phyloP scores from a whole-genome alignment of 2,329 filamentous ascomycete genomes.

The Pyricularia pennisetigena region DNA sequence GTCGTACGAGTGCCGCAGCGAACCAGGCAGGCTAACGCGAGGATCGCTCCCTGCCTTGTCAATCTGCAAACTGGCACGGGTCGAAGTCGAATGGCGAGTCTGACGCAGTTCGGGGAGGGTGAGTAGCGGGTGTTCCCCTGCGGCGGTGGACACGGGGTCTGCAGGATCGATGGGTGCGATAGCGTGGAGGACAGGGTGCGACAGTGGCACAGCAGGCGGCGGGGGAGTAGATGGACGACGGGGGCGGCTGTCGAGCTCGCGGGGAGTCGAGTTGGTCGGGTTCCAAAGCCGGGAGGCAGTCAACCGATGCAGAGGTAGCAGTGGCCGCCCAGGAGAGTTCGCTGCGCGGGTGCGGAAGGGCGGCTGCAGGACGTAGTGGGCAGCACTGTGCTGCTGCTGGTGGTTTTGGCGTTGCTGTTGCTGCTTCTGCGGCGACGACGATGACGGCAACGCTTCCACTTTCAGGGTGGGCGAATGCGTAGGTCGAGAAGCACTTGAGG shows the following conservation, averaged over 20 bases:
- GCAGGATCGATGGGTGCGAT: slow-evolving; percentile 19
- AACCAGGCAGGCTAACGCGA: slow-evolving; percentile 42
- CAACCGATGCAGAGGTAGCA: slow-evolving; percentile 27
- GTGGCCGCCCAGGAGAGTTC: slow-evolving; percentile 12
- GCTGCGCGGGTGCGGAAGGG: slow-evolving; percentile 35
- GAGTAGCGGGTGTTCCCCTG: slow-evolving; percentile 41
- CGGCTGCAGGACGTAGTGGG: slow-evolving; percentile 19
- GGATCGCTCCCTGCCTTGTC: slow-evolving; percentile 36
- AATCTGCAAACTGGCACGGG: slow-evolving; percentile 39
- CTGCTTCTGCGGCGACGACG: slow-evolving; percentile 8
- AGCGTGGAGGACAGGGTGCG: slow-evolving; percentile 30
- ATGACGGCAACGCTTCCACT: slow-evolving; percentile 6
- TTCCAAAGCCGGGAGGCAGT: slow-evolving; percentile 48
- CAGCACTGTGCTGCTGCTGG: slow-evolving; percentile 3
- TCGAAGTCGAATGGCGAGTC: slow-evolving; percentile 29
- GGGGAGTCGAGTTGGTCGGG: slow-evolving; percentile 36
- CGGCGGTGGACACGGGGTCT: slow-evolving; percentile 26
- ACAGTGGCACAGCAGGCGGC: slow-evolving; percentile 39
- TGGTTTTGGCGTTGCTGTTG: slow-evolving; percentile 9
- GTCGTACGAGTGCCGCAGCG: slow-evolving; percentile 44
- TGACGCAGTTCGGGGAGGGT: slow-evolving; percentile 40
- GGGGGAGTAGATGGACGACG: slow-evolving; percentile 44
- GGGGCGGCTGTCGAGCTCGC: slow-evolving; percentile 14
- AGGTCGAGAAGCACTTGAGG: slow-evolving; percentile 10
- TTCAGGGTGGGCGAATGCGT: slow-evolving; percentile 13